These are phyloP conservation scores for Tubosaeta brunneosetosa DNA, from an alignment of 768 basidiomycete species.

Conservation along the genomic window DNA sequence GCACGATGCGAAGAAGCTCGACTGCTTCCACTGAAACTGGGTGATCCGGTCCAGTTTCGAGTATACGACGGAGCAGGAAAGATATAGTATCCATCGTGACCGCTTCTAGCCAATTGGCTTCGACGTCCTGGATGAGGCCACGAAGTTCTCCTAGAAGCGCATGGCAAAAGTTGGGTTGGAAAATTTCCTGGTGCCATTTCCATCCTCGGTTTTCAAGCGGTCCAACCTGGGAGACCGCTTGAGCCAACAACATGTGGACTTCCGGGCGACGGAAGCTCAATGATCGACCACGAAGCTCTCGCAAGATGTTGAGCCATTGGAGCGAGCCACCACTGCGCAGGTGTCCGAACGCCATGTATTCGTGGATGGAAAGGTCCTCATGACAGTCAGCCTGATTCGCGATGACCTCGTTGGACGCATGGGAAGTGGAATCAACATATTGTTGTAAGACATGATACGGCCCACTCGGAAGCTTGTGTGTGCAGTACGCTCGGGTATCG, in stretches of 20 bases:
- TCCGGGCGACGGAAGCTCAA: conserved; percentile 37
- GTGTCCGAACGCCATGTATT: conserved; percentile 40
- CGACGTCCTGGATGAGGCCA: conserved; percentile 31
- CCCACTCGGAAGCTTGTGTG: conserved; percentile 28
- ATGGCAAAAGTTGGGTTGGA: conserved; percentile 26
- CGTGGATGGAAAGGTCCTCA: conserved; percentile 38
- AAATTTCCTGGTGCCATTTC: conserved; percentile 39
- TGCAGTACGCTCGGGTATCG: conserved; percentile 23
- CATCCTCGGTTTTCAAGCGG: conserved; percentile 13
- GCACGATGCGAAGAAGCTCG: conserved; percentile 27
- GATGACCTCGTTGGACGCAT: conserved; percentile 40
- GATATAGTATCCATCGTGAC: conserved; percentile 30
- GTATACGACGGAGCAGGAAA: conserved; percentile 32
- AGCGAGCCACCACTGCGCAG: conserved; percentile 41
- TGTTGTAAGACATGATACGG: conserved; percentile 35
- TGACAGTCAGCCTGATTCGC: conserved; percentile 41
- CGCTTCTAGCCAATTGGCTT: conserved; percentile 38
- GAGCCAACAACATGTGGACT: conserved; percentile 39
- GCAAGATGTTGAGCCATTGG: conserved; percentile 49
- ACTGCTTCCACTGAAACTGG: conserved; percentile 18
- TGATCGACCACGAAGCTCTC: conserved; percentile 35
- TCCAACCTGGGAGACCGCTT: conserved; percentile 42
- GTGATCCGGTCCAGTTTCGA: conserved; percentile 18
- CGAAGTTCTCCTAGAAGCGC: conserved; percentile 33
- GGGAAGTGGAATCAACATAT: conserved; percentile 32